Conservation (phyloP, 169 alveolate species). For the Cryptosporidium sp. region DNA sequence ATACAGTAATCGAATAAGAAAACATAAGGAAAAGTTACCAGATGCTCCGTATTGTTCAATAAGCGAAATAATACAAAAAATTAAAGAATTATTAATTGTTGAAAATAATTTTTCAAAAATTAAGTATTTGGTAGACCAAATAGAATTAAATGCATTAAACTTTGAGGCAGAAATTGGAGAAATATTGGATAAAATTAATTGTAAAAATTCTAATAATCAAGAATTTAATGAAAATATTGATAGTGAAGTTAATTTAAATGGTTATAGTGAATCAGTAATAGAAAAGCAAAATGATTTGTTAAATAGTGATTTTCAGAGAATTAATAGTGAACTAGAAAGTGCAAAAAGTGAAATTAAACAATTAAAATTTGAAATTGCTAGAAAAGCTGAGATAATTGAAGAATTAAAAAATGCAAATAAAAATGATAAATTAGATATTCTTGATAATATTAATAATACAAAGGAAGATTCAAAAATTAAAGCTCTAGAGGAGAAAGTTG, state of each 20-base stretch:
- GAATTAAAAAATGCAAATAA: conserved; percentile 22
- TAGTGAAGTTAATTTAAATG: not conserved
- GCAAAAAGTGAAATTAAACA: conserved; percentile 60
- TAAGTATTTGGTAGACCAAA: conserved; percentile 19
- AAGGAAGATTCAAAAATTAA: conserved; percentile 26
- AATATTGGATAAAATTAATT: conserved; percentile 9
- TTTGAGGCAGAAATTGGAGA: conserved; percentile 40
- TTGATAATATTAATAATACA: conserved; percentile 3
- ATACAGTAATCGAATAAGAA: not conserved
- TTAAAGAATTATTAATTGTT: not conserved
- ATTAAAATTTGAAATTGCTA: conserved; percentile 27
- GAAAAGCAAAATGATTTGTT: not conserved
- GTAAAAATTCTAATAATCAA: not conserved
- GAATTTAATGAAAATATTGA: not conserved
- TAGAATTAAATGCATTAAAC: conserved; percentile 5
- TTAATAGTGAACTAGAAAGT: conserved; percentile 19
- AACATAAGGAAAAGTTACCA: not conserved
- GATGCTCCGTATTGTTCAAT: not conserved
- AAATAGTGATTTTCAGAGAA: conserved; percentile 12
- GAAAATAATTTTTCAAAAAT: conserved; percentile 16
- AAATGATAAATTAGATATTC: conserved; percentile 7
- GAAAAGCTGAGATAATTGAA: conserved; percentile 46
- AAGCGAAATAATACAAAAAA: conserved; percentile 22
- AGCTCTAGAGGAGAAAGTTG: not conserved
- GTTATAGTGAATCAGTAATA: not conserved